A percentile compares a stretch with the other conserved stretches of the same genome.
Evolutionary conservation across 1,284 basidiomycete genomes (phyloP).

Genomic region (Ustilago shanxiensis): DNA sequence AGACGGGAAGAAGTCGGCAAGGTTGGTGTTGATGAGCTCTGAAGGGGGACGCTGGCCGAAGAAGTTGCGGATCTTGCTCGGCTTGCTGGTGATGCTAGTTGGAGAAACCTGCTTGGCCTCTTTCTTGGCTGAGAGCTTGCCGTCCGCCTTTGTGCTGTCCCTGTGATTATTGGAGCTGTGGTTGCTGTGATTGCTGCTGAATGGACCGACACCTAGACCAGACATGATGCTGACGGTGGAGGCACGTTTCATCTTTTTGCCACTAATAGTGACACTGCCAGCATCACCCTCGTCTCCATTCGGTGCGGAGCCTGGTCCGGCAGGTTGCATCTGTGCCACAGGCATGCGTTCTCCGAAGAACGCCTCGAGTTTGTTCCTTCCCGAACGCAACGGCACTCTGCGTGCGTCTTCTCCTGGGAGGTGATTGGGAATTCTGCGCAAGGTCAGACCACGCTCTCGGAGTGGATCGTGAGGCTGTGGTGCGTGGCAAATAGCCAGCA

Average conservation of each 20-base stretch:
- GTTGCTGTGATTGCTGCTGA: slow-evolving; percentile 31
- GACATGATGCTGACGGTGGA: slow-evolving; percentile 94
- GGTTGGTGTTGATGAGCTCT: slow-evolving; percentile 95
- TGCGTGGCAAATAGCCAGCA: slow-evolving; percentile 86
- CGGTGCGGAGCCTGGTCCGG: slow-evolving; percentile 65
- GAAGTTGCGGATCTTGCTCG: slow-evolving; percentile 85
- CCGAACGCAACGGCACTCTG: slow-evolving; percentile 39
- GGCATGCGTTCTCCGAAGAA: slow-evolving; percentile 76
- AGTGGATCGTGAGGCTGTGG: slow-evolving; percentile 81
- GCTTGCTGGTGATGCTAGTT: slow-evolving; percentile 44
- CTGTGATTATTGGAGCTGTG: background rate
- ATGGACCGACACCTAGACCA: slow-evolving; percentile 75
- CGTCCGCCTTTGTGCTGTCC: slow-evolving; percentile 14
- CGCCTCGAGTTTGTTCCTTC: slow-evolving; percentile 72
- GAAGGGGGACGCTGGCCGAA: slow-evolving; percentile 97
- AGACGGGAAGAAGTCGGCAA: slow-evolving; percentile 94
- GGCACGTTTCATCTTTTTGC: slow-evolving; percentile 86
- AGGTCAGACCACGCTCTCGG: slow-evolving; percentile 83
- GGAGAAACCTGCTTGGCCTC: slow-evolving; percentile 28
- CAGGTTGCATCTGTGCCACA: slow-evolving; percentile 49
- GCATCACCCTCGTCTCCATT: slow-evolving; percentile 54
- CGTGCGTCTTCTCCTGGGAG: slow-evolving; percentile 46
- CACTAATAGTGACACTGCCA: slow-evolving; percentile 53
- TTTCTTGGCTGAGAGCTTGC: slow-evolving; percentile 23
- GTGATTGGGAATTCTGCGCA: slow-evolving; percentile 71